These are phyloP conservation scores for Prototheca stagnorum DNA, from an alignment of 163 green algal species.

Conservation along the genomic window DNA sequence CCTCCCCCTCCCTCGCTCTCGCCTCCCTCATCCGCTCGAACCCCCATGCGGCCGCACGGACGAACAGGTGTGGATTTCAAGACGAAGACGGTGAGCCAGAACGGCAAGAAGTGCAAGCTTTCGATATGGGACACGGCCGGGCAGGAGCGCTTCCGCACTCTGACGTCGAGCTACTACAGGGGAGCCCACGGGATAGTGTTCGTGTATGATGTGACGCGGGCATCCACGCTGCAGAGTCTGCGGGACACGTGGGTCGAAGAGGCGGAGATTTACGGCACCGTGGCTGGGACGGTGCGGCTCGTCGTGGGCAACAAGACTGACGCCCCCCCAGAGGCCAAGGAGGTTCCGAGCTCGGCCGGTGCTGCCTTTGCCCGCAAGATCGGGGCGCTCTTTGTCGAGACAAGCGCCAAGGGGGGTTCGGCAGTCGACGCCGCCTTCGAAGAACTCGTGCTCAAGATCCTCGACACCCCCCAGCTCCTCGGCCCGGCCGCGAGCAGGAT, in stretches of 20 bases:
- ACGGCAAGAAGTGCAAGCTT: conserved; percentile 46
- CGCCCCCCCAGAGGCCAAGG: conserved; percentile 35
- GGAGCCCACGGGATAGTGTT: conserved; percentile 89
- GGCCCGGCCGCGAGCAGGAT: not conserved
- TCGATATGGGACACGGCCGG: conserved; percentile 73
- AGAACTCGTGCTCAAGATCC: conserved; percentile 78
- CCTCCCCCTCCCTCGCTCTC: not conserved
- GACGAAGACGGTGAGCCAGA: conserved; percentile 42
- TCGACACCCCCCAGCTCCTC: conserved; percentile 66
- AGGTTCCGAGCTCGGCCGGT: conserved; percentile 62
- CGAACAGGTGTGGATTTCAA: conserved; percentile 64
- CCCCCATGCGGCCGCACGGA: not conserved
- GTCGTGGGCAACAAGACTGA: conserved; percentile 92
- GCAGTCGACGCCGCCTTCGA: conserved; percentile 77
- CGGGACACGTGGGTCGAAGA: conserved; percentile 82
- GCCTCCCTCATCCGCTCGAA: not conserved
- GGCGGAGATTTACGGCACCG: conserved; percentile 74
- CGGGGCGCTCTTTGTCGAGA: conserved; percentile 90
- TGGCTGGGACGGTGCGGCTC: conserved; percentile 80
- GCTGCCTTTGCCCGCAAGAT: conserved; percentile 61
- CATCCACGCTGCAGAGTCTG: conserved; percentile 81
- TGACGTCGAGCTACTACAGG: conserved; percentile 88
- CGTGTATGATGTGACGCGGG: conserved; percentile 82
- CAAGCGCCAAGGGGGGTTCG: conserved; percentile 67
- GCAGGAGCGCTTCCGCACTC: conserved; percentile 80